Evolutionary conservation across 2,329 filamentous ascomycete species (phyloP).

Genomic region (Exophiala sp.): DNA sequence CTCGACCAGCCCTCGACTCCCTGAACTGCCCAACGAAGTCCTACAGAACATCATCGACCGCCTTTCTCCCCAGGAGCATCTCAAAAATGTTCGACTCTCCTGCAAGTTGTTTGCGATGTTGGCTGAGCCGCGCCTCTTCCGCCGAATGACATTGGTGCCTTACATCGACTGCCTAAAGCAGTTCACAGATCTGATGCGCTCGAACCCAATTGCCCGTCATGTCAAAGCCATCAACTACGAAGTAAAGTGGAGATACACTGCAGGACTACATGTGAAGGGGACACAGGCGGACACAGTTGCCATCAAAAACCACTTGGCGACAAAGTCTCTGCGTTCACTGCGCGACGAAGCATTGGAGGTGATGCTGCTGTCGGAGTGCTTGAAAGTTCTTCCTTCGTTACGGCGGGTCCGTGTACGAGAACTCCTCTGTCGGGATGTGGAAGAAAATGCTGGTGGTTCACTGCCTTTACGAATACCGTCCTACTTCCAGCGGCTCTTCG

Average conservation of each 20-base stretch:
- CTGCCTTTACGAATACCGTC: not conserved
- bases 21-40: not conserved
- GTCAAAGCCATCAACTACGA: not conserved
- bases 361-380: not conserved
- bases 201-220: not conserved
- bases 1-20: not conserved
- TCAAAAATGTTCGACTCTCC: conserved; percentile 2
- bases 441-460: not conserved
- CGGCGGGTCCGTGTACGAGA: not conserved
- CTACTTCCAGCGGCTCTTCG: not conserved
- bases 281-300: not conserved
- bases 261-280: not conserved
- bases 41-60: not conserved
- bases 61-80: not conserved
- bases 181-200: not conserved
- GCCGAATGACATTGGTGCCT: not conserved
- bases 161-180: not conserved
- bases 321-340: not conserved
- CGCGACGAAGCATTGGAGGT: not conserved
- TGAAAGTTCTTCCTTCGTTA: not conserved
- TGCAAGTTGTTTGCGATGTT: not conserved
- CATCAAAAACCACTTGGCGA: not conserved
- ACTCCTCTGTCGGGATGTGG: not conserved
- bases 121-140: not conserved
- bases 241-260: not conserved